Evolutionary conservation across 2,329 filamentous ascomycete genomes (phyloP), one percentile per base, ranked within the genome.

Genomic region (Paecilomyces fulvus): DNA sequence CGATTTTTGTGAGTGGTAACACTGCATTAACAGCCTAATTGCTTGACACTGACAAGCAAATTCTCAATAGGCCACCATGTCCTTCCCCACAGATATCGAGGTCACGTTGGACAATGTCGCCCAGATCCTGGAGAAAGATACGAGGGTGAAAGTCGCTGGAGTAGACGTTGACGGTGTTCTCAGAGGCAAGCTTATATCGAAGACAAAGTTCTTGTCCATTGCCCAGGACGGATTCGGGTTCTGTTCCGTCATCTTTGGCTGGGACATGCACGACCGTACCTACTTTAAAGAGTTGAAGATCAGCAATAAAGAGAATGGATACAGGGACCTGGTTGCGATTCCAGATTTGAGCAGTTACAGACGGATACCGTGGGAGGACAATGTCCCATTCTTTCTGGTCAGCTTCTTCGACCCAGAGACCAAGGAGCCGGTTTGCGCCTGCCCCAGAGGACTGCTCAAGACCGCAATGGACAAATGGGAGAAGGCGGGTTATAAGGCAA

Each of bases 211-310:
- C 73, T 78, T 96, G 37, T 90, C 88, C 30, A 83, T 96, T 54
- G 87, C 86, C n/a, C 74, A 83, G 48, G 81, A 84, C 49, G 92
- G 91, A 53, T 96, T 96, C 65, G 92, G 91, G 55, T 96, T 96
- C 79, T 96, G 92, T 78, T 94, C 89, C 20, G 90, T 96, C 63
- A 85, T 96, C 62, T 96, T 95, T 67, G 91, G 92, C 70, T 96
- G 92, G 92, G 91, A 96, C 74, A 95, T 96, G 90, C 91, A 96
- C 73, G 92, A 96, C 68, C 81, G 85, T 77, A 95, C 90, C 10
- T 96, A 96, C 73, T 86, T 89, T 70, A 84, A 82, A 64, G 91
- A 96, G 75, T 82, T 96, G 61, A 83, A 83, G 67, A 87, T 96
- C 71, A 94, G 89, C 75, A 96, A 95, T 75, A 88, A 89, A 63